phyloP scores from a whole-genome alignment of 495 filamentous ascomycete genomes.

The Bacidia gigantensis region DNA sequence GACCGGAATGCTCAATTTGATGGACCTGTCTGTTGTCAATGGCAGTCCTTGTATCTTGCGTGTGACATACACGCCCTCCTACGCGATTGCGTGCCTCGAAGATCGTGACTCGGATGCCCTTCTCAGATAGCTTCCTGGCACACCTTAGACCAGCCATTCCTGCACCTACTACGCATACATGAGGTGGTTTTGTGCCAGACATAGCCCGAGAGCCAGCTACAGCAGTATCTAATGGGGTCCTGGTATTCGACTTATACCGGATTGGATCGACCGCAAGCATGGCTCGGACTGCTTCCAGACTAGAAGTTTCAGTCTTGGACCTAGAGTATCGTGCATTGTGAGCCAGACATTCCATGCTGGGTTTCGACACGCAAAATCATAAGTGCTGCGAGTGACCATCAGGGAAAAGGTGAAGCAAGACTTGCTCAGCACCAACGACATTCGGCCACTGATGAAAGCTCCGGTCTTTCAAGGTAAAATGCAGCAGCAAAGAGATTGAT shows the following conservation, averaged over 20 bases:
- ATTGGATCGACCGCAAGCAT: not conserved
- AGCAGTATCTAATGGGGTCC: not conserved
- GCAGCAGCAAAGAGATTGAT: not conserved
- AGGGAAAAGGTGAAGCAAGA: not conserved
- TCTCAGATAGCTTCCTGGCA: conserved; percentile 64
- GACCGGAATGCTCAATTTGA: conserved; percentile 23
- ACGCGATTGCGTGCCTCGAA: conserved; percentile 73
- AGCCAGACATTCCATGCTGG: conserved; percentile 10
- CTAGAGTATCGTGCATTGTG: conserved; percentile 3
- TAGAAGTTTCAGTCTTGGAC: not conserved
- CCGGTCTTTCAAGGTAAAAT: not conserved
- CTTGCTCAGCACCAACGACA: not conserved
- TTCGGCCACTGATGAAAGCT: not conserved
- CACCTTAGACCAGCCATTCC: conserved; percentile 80
- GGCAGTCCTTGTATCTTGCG: not conserved
- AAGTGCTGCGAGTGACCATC: not conserved
- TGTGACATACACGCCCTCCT: conserved; percentile 57
- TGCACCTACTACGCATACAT: conserved; percentile 69
- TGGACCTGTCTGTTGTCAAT: conserved; percentile 15
- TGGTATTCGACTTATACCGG: not conserved
- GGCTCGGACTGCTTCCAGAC: not conserved
- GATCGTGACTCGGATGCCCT: conserved; percentile 71
- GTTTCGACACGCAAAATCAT: not conserved
- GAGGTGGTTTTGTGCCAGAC: conserved; percentile 27
- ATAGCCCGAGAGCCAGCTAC: conserved; percentile 6